Evolutionary conservation across 2,329 filamentous ascomycete species (phyloP), one percentile per base, ranked within the genome.

Genomic region (Diplodia scrobiculata): DNA sequence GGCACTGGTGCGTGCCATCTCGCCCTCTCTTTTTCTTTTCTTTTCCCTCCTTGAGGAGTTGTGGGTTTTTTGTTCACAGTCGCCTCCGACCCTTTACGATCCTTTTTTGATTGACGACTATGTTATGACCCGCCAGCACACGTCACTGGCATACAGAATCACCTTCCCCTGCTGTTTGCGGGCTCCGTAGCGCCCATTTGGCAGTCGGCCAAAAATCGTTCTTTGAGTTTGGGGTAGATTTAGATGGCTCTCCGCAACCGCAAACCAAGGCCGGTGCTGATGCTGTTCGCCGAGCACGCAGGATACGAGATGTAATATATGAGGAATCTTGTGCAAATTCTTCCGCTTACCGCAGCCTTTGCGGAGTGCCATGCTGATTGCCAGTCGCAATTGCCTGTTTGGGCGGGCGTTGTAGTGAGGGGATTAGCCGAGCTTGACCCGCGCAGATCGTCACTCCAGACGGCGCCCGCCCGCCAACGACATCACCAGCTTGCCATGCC

Each of bases 71-170:
- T 38, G 29, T 62, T 21, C 58, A 36, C 58, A n/a, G 58, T 62
- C 58, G 58, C 29, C 48, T 34, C 58, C 58, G 58, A 62, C 58
- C 58, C 58, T 62, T 62, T 62, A 62, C 58, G 58, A 62, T 62
- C 58, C 58, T 50, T 62, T 11, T 50, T 19, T 36, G 58, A 62
- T 62, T 48, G 45, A 62, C 58, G 58, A 62, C 38, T 50, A 11
- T 36, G n/a, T 62, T 62, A 62, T 36, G 58, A 62, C 48, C 48
- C 45, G 45, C 41, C n/a, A 36, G n/a, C 55, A 60, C 58, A 62
- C n/a, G 27, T 10, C 41, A 60, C 25, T 27, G 32, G 48, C 58
- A 60, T 50, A 36, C 58, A n/a, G 25, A n/a, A 21, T 21, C 17
- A 34, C 10, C 55, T 48, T 38, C 41, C 41, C 27, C 45, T 47